Conservation (phyloP, 257 asterid genomes). For the Nicotiana tabacum region DNA sequence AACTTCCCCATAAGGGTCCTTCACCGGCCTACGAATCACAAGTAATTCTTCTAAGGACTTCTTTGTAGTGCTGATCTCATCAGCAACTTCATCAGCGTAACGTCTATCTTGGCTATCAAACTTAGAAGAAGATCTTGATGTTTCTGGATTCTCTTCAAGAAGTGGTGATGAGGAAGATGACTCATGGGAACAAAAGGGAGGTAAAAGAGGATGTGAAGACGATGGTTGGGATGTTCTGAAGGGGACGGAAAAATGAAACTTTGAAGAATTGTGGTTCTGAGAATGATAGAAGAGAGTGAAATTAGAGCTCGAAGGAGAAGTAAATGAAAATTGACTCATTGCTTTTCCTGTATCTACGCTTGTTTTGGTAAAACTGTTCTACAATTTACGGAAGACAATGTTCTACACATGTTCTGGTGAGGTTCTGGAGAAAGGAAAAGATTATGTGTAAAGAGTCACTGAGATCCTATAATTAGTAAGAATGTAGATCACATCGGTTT, state of each 20-base stretch:
- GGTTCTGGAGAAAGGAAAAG: background rate
- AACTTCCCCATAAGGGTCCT: conserved; percentile 38
- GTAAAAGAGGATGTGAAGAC: conserved; percentile 23
- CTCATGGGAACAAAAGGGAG: conserved; percentile 46
- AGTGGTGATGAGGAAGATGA: conserved; percentile 47
- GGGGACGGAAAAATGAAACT: conserved; percentile 35
- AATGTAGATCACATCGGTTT: background rate
- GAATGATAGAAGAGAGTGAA: conserved; percentile 46
- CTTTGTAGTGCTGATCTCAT: conserved; percentile 63
- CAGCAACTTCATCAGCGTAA: conserved; percentile 32
- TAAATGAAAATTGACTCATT: conserved; percentile 51
- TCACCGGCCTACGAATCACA: conserved; percentile 74
- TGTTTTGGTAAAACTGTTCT: background rate
- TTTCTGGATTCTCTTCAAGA: conserved; percentile 53
- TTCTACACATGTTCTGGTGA: background rate
- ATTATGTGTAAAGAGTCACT: background rate
- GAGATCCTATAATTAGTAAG: background rate
- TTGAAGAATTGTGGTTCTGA: conserved; percentile 38
- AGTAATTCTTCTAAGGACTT: conserved; percentile 75
- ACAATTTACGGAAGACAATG: background rate
- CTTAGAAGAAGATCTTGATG: conserved; percentile 16
- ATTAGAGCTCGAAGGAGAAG: conserved; percentile 60
- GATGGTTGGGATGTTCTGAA: conserved; percentile 33
- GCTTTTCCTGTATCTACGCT: background rate
- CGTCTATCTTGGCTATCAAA: conserved; percentile 22